Evolutionary conservation across 768 basidiomycete species (phyloP).

Genomic region (Termitomyces sp.): DNA sequence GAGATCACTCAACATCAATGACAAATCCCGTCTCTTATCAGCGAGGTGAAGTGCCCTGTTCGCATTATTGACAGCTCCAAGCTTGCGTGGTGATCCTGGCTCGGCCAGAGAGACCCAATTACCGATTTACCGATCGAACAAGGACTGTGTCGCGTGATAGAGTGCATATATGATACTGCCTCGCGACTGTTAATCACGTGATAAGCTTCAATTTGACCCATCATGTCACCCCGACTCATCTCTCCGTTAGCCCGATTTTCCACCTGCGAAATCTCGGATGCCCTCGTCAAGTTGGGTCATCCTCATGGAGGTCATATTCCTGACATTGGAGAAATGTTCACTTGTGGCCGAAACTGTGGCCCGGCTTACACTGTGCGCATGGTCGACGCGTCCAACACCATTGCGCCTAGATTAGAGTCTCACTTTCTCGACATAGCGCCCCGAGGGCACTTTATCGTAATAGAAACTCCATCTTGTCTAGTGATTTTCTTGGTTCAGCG

Average conservation of each 20-base stretch:
- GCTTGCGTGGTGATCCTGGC: too few species aligned
- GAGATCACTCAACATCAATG: too few species aligned
- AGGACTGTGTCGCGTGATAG: background rate
- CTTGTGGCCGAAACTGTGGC: slow-evolving; percentile 46
- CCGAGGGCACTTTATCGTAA: slow-evolving; percentile 60
- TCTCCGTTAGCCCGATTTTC: slow-evolving; percentile 34
- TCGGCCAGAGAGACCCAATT: too few species aligned
- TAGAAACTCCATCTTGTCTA: slow-evolving; percentile 68
- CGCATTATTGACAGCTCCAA: too few species aligned
- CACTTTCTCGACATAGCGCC: slow-evolving; percentile 85
- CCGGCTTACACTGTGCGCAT: slow-evolving; percentile 88
- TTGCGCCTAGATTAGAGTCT: slow-evolving; percentile 54
- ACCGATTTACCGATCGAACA: too few species aligned
- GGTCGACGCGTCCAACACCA: slow-evolving; percentile 52
- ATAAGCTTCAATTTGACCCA: background rate
- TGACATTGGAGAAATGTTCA: slow-evolving; percentile 59
- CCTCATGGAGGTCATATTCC: slow-evolving; percentile 76
- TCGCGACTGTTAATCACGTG: background rate
- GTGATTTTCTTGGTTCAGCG: slow-evolving; percentile 8
- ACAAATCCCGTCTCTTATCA: too few species aligned
- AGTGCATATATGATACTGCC: too few species aligned
- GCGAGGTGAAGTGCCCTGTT: too few species aligned
- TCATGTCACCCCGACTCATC: slow-evolving; percentile 20
- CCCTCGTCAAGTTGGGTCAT: slow-evolving; percentile 72
- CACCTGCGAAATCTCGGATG: slow-evolving; percentile 85